A percentile compares a stretch with the other conserved stretches of the same genome.
Evolutionary conservation across 2,329 filamentous ascomycete species (phyloP).

Genomic region (Lasiodiplodia gonubiensis): DNA sequence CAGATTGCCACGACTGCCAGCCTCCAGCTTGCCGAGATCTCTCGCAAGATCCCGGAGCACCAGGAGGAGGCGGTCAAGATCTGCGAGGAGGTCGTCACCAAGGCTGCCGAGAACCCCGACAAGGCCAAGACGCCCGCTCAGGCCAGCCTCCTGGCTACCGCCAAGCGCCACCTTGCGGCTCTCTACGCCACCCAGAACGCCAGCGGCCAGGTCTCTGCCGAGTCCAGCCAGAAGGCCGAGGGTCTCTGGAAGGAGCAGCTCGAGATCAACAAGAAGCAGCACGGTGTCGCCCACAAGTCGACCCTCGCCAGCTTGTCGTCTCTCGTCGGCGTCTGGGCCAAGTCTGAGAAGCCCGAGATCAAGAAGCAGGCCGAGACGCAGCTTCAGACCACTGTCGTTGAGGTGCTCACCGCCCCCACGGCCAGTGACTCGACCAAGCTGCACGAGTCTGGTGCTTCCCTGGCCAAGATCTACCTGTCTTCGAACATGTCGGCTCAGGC

Average conservation of each 20-base stretch:
- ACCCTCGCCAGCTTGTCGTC: slow-evolving; percentile 47
- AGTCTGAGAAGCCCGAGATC: slow-evolving; percentile 48
- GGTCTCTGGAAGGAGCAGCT: slow-evolving; percentile 47
- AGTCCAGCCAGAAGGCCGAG: slow-evolving; percentile 43
- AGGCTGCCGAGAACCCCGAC: slow-evolving; percentile 25
- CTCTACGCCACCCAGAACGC: slow-evolving; percentile 43
- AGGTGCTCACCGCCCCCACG: slow-evolving; percentile 43
- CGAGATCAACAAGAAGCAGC: slow-evolving; percentile 40
- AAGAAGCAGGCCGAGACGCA: slow-evolving; percentile 43
- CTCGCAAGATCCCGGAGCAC: slow-evolving; percentile 47
- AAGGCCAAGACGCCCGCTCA: slow-evolving; percentile 19
- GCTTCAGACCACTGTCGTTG: slow-evolving; percentile 36
- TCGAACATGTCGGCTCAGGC: slow-evolving; percentile 20
- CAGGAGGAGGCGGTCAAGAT: slow-evolving; percentile 51
- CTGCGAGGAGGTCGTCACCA: slow-evolving; percentile 48
- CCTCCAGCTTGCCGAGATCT: slow-evolving; percentile 51
- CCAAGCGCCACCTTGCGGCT: slow-evolving; percentile 34
- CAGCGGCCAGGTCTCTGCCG: slow-evolving; percentile 29
- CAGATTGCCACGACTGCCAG: slow-evolving; percentile 51
- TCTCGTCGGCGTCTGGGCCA: slow-evolving; percentile 46
- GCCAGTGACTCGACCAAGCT: slow-evolving; percentile 55
- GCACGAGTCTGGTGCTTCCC: slow-evolving; percentile 55
- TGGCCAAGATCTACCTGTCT: slow-evolving; percentile 52
- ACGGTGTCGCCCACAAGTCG: slow-evolving; percentile 48
- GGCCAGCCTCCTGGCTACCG: slow-evolving; percentile 16